Conservation (phyloP, 2,329 filamentous ascomycete genomes). For the Aureobasidium sp. region DNA sequence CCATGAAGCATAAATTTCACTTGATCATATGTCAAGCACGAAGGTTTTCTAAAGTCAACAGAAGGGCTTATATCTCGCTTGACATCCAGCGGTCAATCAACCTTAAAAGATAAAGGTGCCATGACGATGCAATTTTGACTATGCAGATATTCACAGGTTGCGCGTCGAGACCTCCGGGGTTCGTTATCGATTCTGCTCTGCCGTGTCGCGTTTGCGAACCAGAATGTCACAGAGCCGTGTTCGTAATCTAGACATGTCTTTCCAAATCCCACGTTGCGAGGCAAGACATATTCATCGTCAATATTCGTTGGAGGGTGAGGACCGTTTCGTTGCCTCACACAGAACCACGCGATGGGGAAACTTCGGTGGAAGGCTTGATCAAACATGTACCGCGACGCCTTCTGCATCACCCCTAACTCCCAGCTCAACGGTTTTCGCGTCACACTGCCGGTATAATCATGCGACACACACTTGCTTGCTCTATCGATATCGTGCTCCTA, state of each 20-base stretch:
- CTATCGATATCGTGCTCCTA: not conserved
- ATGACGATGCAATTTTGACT: not conserved
- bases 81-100: not conserved
- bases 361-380: slow-evolving; percentile 5
- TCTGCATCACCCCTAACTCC: slow-evolving; percentile 9
- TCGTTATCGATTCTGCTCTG: not conserved
- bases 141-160: not conserved
- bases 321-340: slow-evolving; percentile 12
- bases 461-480: not conserved
- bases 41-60: not conserved
- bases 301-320: not conserved
- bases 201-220: not conserved
- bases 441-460: not conserved
- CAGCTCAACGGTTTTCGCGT: slow-evolving; percentile 3
- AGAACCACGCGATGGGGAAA: slow-evolving; percentile 8
- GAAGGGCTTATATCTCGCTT: not conserved
- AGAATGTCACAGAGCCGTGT: not conserved
- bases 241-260: not conserved
- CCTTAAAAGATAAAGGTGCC: not conserved
- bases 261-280: not conserved
- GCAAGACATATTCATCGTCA: slow-evolving; percentile 6
- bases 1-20: not conserved
- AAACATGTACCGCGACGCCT: slow-evolving; percentile 6
- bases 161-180: not conserved
- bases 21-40: not conserved